Percentiles rank a stretch among this genome's conserved stretches.
These are phyloP conservation scores for Colletotrichum lupini DNA, from an alignment of 2,329 filamentous ascomycete species.

Conservation along the genomic window DNA sequence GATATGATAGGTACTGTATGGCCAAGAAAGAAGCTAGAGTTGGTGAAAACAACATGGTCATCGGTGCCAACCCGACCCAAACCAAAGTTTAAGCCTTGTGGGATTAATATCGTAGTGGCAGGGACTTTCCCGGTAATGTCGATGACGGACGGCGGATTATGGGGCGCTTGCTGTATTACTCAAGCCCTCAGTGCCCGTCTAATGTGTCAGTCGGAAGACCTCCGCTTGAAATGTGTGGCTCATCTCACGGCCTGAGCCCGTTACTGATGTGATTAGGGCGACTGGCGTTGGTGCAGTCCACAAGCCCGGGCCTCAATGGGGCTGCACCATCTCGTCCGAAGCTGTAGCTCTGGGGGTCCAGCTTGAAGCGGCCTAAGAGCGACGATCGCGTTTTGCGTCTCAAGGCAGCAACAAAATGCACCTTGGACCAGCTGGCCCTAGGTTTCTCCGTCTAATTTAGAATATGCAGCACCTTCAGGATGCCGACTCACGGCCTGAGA, in stretches of 20 bases:
- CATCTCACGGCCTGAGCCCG: neutral
- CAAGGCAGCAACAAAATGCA: slow-evolving; percentile 24
- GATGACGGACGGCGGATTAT: neutral
- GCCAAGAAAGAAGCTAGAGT: neutral
- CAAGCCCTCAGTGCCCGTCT: neutral
- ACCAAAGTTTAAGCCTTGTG: slow-evolving; percentile 31
- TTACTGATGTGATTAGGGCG: neutral
- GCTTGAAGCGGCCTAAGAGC: slow-evolving; percentile 7
- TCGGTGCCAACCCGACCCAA: slow-evolving; percentile 6
- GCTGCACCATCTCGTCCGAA: slow-evolving; percentile 15
- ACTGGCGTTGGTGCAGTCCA: neutral
- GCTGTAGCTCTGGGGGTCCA: neutral
- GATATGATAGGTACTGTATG: slow-evolving; percentile 1
- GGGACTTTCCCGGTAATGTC: slow-evolving; percentile 3
- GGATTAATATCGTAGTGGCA: slow-evolving; percentile 7
- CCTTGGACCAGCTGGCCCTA: slow-evolving; percentile 5
- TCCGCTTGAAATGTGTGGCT: slow-evolving; percentile 7
- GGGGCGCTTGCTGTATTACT: neutral
- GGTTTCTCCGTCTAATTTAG: slow-evolving; percentile 28
- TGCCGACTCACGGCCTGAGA: neutral
- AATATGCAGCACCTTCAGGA: slow-evolving; percentile 21
- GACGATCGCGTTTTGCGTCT: slow-evolving; percentile 8
- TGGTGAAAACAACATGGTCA: neutral
- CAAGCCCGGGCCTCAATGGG: slow-evolving; percentile 14
- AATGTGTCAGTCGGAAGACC: slow-evolving; percentile 18